A percentile compares a stretch with the other conserved stretches of the same genome.
These are phyloP conservation scores for Gynostemma pentaphyllum DNA, from an alignment of 306 rosid genomes.

Conservation along the genomic window DNA sequence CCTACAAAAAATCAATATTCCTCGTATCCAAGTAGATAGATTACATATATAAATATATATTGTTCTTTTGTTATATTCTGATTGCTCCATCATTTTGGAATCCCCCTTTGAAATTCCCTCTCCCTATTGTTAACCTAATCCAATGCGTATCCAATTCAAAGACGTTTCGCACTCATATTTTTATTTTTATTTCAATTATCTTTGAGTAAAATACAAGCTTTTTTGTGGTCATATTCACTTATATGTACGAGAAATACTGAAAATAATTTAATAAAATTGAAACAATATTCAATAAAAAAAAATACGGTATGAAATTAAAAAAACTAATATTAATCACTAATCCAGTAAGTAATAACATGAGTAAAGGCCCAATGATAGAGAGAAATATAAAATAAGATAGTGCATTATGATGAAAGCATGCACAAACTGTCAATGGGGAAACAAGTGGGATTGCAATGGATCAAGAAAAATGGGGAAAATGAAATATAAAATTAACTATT, in stretches of 20 bases:
- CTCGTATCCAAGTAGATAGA: neutral
- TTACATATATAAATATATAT: neutral
- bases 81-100: neutral
- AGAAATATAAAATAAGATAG: neutral
- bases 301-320: too few relatives aligned
- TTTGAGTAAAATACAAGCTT: too few relatives aligned
- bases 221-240: too few relatives aligned
- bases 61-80: neutral
- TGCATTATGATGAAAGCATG: slow-evolving; percentile 6
- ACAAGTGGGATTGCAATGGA: neutral
- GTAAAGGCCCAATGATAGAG: neutral
- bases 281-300: too few relatives aligned
- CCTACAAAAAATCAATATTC: neutral
- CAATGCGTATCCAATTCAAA: neutral
- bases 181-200: neutral
- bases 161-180: neutral
- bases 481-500: neutral
- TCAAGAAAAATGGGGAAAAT: neutral
- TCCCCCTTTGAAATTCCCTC: neutral
- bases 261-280: too few relatives aligned
- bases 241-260: too few relatives aligned
- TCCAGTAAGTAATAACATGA: too few relatives aligned
- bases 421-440: neutral
- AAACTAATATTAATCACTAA: too few relatives aligned
- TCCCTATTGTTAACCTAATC: neutral